Base-by-base conservation (phyloP, 2,329 filamentous ascomycete genomes). In the Fusarium protoensiforme region DNA sequence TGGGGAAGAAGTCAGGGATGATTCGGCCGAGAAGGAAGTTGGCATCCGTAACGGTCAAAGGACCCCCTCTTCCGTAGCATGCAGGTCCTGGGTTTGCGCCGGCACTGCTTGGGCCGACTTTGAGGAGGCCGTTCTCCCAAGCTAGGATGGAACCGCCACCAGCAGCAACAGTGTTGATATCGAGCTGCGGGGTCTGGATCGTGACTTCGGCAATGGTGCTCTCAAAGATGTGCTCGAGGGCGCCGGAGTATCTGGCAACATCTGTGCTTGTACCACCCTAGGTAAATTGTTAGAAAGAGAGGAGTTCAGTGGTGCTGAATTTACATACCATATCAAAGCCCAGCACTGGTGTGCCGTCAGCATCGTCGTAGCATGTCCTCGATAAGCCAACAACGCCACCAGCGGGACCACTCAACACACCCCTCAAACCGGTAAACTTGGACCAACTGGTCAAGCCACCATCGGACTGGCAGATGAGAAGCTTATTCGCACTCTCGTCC, bases 151-250 rank as follows among this genome's bases (percentile, higher is more conserved):
- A 85, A 8, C 86, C 86, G 39, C 86, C 86, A 5, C 85, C 85
- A 20, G 85, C 85, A 9, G 85, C 85, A 3, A 94, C 92, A 0
- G 92, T 94, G 79, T 93, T 93, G 81, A 94, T 94, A 75, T 94
- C 92, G 2, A 94, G 85, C 75, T 93, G 92, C 0, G 92, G 92
- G 2, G 89, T 91, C 68, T 93, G 91, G 14, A 94, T 92, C 0
- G 91, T 92, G 1, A 93, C 89, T 29, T 92, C 91, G 0, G 92
- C 91, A 5, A 92, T 91, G 1, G 91, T 93, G 2, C 91, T 92
- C 72, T 93, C 91, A 64, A 93, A 93, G 14, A 94, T 91, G 74
- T 94, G 91, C 64, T 94, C 92, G 71, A 93, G 90, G 43, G 89
- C 85, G 13, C 92, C 92, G 7, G 89, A 90, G 74, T 92, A 94